A percentile compares a stretch with the other conserved stretches of the same genome.
phyloP scores from a whole-genome alignment of 495 filamentous ascomycete genomes.

The Massariosphaeria phaeospora region DNA sequence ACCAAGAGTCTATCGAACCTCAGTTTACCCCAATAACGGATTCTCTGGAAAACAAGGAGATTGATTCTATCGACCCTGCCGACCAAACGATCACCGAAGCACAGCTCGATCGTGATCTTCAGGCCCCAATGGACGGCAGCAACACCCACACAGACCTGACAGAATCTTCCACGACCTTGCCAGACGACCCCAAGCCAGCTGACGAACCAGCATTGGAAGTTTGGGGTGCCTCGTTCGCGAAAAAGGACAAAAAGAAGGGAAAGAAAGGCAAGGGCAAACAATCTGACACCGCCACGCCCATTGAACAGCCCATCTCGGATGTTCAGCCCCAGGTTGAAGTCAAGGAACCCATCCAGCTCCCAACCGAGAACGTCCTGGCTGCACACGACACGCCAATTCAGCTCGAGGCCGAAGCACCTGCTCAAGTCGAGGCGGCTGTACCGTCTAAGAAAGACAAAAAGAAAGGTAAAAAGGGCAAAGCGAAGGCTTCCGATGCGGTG shows the following conservation, averaged over 20 bases:
- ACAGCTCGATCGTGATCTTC: too few relatives aligned
- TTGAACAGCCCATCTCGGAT: conserved; percentile 2
- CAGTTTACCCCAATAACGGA: too few relatives aligned
- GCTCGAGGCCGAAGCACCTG: neutral
- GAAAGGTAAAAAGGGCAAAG: conserved; percentile 15
- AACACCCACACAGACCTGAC: too few relatives aligned
- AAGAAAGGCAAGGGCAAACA: conserved; percentile 24
- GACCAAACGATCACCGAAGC: too few relatives aligned
- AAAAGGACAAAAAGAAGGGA: conserved; percentile 14
- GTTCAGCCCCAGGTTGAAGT: neutral
- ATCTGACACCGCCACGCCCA: conserved; percentile 7
- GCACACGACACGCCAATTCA: neutral
- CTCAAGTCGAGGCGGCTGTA: neutral
- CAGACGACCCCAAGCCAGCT: too few relatives aligned
- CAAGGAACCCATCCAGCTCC: neutral
- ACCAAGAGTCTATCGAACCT: too few relatives aligned
- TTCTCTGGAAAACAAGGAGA: too few relatives aligned
- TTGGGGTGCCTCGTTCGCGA: conserved; percentile 1
- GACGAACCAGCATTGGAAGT: too few relatives aligned
- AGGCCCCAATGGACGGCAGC: too few relatives aligned
- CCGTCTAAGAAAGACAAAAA: conserved; percentile 5
- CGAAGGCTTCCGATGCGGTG: conserved; percentile 5
- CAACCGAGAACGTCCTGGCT: neutral
- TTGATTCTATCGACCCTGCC: too few relatives aligned
- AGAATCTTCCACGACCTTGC: too few relatives aligned